Evolutionary conservation across 257 asterid species (phyloP), one percentile per base, ranked within the genome.

Genomic region (Hygrophila difformis): DNA sequence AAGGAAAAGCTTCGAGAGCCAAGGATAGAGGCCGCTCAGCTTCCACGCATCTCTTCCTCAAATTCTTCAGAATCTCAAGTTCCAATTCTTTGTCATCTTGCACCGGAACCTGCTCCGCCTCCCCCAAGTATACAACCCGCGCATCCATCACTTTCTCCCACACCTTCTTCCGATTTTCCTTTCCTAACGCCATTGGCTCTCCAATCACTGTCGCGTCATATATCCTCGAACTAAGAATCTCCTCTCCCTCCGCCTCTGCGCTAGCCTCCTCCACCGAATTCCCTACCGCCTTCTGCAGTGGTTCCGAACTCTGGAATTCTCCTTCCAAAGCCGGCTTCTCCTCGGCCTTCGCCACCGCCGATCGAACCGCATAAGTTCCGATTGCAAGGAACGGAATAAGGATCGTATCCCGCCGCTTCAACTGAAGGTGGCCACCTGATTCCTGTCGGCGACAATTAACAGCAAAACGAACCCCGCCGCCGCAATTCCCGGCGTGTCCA

Each of bases 1-100:
- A 65, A 0, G 95, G 94, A 72, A 85, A 76, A 42, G 83, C 87
- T 55, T 85, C 94, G 66, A 85, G 49, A 39, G 92, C 95, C 62
- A 85, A 52, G 4, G 85, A 78, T 33, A 85, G 28, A 16, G 67
- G 74, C 56, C 87, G 72, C 57, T 76, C 76, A 6, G 59, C 65
- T 23, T 85, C 88, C 8, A 56, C 55, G 56, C 66, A 65, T 34
- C 66, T 49, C 55, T 40, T 59, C 63, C 62, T 67, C 69, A 82
- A 54, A 50, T 51, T 67, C 69, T 72, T 79, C 51, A 83, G 68
- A 49, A 83, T 79, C 65, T 71, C 80, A 24, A 83, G 69, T 75
- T 83, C 87, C 75, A 76, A 43, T 36, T 67, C 84, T 51, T 57
- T 78, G 55, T 81, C 93, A 22, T 81, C 93, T 8, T 66, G 64